phyloP scores from a whole-genome alignment of 306 rosid species.

The Cucumis melo region DNA sequence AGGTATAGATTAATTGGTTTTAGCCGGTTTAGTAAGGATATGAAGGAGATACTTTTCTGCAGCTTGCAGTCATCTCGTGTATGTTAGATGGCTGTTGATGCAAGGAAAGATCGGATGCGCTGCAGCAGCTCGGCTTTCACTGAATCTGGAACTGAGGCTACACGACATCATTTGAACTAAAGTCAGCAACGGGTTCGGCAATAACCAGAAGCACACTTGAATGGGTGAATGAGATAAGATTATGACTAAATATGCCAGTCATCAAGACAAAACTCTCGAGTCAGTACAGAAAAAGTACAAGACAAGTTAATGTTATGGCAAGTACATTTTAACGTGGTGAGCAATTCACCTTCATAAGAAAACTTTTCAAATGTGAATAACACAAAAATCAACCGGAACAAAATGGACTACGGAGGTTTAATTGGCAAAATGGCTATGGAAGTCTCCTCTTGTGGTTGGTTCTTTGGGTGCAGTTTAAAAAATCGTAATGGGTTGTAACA shows the following conservation, averaged over 20 bases:
- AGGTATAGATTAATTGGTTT: not conserved
- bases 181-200: not conserved
- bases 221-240: not conserved
- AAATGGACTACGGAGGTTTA: not conserved
- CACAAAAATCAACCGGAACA: not conserved
- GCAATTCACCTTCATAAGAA: not conserved
- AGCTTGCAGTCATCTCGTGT: not conserved
- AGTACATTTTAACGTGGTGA: not conserved
- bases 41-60: not conserved
- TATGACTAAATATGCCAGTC: not conserved
- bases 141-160: conserved; percentile 83
- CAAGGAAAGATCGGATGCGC: conserved; percentile 56
- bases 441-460: not conserved
- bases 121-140: conserved; percentile 80
- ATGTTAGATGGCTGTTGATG: conserved; percentile 43
- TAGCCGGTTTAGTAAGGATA: not conserved
- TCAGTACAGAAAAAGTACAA: not conserved
- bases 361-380: not conserved
- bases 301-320: not conserved
- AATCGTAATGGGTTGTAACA: no score
- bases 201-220: not conserved
- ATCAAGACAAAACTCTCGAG: not conserved
- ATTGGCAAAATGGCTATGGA: not conserved
- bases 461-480: not conserved
- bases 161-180: not conserved